Evolutionary conservation across 2,329 filamentous ascomycete species (phyloP).

Genomic region (Tolypocladium amazonense): DNA sequence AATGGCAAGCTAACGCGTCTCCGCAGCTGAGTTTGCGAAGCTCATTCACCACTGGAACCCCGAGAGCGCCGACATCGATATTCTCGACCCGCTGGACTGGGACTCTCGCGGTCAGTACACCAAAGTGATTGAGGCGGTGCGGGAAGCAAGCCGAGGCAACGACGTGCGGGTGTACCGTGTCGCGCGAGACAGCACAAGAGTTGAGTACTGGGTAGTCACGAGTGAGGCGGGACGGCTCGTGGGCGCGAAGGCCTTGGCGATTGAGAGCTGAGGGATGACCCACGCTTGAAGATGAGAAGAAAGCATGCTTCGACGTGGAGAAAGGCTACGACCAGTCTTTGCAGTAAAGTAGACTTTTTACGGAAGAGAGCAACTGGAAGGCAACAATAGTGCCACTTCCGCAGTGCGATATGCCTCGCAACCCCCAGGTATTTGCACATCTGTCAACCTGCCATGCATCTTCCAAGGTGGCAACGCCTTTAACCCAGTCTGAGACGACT

Average conservation of each 20-base stretch:
- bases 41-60: conserved; percentile 51
- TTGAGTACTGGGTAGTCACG: conserved; percentile 74
- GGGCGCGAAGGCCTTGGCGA: conserved; percentile 65
- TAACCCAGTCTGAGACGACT: too few species aligned
- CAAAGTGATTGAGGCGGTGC: conserved; percentile 57
- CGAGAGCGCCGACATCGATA: conserved; percentile 47
- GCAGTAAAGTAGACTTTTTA: too few species aligned
- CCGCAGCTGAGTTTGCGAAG: conserved; percentile 55
- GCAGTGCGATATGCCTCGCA: too few species aligned
- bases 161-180: conserved; percentile 70
- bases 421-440: too few species aligned
- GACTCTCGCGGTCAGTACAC: conserved; percentile 62
- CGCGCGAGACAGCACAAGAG: conserved; percentile 47
- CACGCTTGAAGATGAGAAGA: too few species aligned
- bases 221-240: conserved; percentile 54
- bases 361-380: not conserved
- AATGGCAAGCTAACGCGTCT: not conserved
- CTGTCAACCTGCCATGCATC: too few species aligned
- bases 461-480: too few species aligned
- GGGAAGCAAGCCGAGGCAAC: conserved; percentile 48
- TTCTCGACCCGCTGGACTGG: conserved; percentile 60
- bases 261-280: conserved; percentile 41
- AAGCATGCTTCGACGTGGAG: not conserved
- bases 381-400: not conserved
- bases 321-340: not conserved